Evolutionary conservation across 1,284 basidiomycete species (phyloP).

Genomic region (Chondrostereum purpureum): DNA sequence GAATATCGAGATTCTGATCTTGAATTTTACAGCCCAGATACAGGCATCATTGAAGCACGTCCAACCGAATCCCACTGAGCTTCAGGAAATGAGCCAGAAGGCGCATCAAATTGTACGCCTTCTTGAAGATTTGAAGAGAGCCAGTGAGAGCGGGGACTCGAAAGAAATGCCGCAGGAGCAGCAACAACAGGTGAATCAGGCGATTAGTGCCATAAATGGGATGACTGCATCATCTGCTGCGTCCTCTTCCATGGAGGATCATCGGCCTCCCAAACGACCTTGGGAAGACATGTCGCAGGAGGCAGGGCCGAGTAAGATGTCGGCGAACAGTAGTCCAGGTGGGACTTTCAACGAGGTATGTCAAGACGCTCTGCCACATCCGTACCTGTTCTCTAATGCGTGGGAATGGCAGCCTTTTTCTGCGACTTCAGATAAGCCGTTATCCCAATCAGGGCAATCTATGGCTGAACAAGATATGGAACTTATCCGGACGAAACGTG

Average conservation of each 20-base stretch:
- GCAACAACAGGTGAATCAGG: background rate
- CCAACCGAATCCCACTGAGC: conserved; percentile 47
- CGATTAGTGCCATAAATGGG: no score
- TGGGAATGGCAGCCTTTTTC: conserved; percentile 6
- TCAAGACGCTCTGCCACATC: no score
- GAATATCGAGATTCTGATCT: conserved; percentile 3
- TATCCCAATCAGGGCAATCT: conserved; percentile 27
- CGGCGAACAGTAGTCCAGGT: conserved; percentile 11
- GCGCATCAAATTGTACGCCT: conserved; percentile 60
- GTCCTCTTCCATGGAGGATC: conserved; percentile 30
- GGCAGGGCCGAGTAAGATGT: conserved; percentile 11
- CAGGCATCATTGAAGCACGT: conserved; percentile 37
- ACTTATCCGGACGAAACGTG: conserved; percentile 68
- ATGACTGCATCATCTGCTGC: conserved; percentile 15
- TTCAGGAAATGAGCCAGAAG: conserved; percentile 59
- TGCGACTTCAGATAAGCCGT: background rate
- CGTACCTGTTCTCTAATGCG: no score
- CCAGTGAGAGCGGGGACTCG: conserved; percentile 20
- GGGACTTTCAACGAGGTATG: conserved; percentile 8
- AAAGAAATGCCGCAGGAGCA: background rate
- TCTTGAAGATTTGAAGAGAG: conserved; percentile 55
- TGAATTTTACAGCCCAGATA: conserved; percentile 31
- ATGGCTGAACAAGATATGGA: conserved; percentile 78
- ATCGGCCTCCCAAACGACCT: conserved; percentile 63
- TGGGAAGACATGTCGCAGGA: conserved; percentile 66